Base-by-base conservation (phyloP, 129 eudicot species). In the Lactuca sativa region DNA sequence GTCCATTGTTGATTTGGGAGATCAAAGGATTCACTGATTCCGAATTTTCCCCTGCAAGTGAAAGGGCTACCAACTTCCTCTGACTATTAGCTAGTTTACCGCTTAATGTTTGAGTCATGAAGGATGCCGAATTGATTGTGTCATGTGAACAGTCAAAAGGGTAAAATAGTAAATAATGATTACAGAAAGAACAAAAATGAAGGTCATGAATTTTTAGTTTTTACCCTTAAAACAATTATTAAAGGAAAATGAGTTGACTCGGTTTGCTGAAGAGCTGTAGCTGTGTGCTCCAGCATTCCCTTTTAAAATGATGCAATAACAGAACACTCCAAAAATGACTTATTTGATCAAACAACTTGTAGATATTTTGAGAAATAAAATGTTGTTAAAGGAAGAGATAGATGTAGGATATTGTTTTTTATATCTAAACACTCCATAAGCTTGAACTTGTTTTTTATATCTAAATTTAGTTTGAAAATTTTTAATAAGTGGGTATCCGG, bases 31-130 rank as follows among this genome's bases (percentile, higher is more conserved):
- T 83, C 36, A 64, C 83, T 38, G 86, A 58, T 53, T 80, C 86
- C 4, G 96, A 73, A 72, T 78, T 90, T 41, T 96, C 86, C 69
- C 96, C 95, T 3, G 95, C 86, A 74, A 76, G 88, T 48, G 95
- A 91, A 54, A 95, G 89, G 54, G 92, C 87, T 56, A 90, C 66
- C 78, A 95, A 66, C 82, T 87, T 87, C 59, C 99, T 83, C 56
- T 95, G 99, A 76, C 92, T 88, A 56, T 95, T 97, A 71, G 91
- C 91, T 75, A 95, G 53, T 71, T 95, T 97, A 54, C 78, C 82
- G 64, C 87, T 95, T 70, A 95, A 73, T 47, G 86, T 82, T 80
- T 84, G 99, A 71, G 89, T 83, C 68, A 95, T 54, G 4, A 96
- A 85, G 25, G 97, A 90, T 34, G 95, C 99, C 67, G 99, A 90